Base-by-base conservation (phyloP, 305 asterid genomes). In the Galium porrigens region DNA sequence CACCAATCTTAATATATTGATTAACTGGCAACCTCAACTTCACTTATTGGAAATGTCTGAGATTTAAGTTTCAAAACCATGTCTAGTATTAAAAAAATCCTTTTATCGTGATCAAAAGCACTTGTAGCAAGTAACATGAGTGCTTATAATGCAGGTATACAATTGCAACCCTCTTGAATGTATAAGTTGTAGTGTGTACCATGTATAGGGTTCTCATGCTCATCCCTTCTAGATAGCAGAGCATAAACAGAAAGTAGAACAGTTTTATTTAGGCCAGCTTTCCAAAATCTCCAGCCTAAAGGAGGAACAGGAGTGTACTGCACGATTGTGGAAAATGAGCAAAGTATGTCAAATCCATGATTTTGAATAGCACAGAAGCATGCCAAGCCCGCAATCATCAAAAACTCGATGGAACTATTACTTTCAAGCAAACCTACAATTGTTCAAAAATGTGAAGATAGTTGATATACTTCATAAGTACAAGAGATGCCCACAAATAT, bases 231-330 rank as follows among this genome's bases (percentile, higher is more conserved):
- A 80, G 78, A 96, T 81, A 61, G 27, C 18, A 61, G 29, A 61
- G 95, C 84, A 81, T 89, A 94, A 78, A 94, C 94, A 11, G 99
- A 89, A 80, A 94, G 74, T 65, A 94, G 95, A 80, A 94, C 97
- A 20, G 97, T 89, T 77, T 94, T 94, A 85, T 87, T 94, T 74
- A 94, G 70, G 70, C 99, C 99, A 73, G 96, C 99, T 81, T 82
- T 94, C 77, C 88, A 80, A 72, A 94, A 84, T 84, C 97, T 80
- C 82, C 88, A 94, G 74, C 99, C 99, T 74, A 89, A 67, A 39
- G 99, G 99, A 71, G 80, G 94, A 67, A 74, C 82, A 46, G 96
- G 97, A 49, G 95, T 82, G 75, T 82, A 89, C 81, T 82, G 95
- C 73, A 89, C 92, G 67, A 89, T 82, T 34, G 90, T 86, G 78